phyloP scores from a whole-genome alignment of 805 yeast species.

The Saccharomycopsis guyanensis region DNA sequence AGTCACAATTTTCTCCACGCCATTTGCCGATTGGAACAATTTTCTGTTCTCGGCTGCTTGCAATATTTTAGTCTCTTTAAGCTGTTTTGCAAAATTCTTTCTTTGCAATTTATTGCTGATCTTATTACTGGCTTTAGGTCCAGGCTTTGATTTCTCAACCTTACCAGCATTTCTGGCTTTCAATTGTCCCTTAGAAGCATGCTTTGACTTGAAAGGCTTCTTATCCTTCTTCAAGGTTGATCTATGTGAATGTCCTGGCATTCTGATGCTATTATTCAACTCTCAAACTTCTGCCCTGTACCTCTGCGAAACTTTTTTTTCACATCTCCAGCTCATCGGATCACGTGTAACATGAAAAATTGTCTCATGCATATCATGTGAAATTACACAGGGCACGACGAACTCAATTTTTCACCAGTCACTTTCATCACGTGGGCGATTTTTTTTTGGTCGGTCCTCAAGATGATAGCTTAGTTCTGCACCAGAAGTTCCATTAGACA shows the following conservation, averaged over 20 bases:
- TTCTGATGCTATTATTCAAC: conserved; percentile 20
- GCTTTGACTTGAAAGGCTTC: conserved; percentile 86
- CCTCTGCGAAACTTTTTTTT: neutral
- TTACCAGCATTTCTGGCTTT: conserved; percentile 81
- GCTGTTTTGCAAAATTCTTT: conserved; percentile 69
- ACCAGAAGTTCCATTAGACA: neutral
- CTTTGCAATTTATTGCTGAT: conserved; percentile 51
- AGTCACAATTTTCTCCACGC: conserved; percentile 79
- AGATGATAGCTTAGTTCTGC: neutral
- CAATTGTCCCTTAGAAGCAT: conserved; percentile 80
- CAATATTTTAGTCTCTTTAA: conserved; percentile 62
- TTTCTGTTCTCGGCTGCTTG: conserved; percentile 53
- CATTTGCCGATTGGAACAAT: conserved; percentile 70
- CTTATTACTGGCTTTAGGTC: conserved; percentile 27
- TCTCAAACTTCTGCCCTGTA: neutral
- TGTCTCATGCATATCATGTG: neutral
- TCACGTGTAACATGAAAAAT: too few species aligned
- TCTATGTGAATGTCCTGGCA: conserved; percentile 78
- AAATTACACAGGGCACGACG: neutral
- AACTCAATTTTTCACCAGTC: neutral
- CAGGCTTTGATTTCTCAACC: conserved; percentile 55
- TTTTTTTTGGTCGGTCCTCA: neutral
- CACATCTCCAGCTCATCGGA: neutral
- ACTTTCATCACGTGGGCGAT: neutral
- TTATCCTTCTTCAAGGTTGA: conserved; percentile 76